Base-by-base conservation (phyloP, 2,329 filamentous ascomycete species). In the Pleurostoma richardsiae region DNA sequence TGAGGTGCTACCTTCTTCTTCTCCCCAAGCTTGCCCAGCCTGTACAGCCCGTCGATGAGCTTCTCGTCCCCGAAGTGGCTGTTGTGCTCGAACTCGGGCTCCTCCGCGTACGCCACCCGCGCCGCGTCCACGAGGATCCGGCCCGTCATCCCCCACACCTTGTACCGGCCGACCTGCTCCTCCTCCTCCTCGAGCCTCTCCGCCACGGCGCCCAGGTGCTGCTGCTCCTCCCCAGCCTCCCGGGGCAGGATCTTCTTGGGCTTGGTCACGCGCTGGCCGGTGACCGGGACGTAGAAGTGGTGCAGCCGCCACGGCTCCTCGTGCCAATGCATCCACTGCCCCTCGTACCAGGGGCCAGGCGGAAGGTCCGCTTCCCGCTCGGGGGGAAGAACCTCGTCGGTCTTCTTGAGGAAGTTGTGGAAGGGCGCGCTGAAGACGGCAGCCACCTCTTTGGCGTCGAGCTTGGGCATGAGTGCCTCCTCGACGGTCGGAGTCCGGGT, bases 111-210 rank as follows among this genome's bases (percentile, higher is more conserved):
- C 26, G 91, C 92, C 19, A 95, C 77, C 52, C 88, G 76, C 31
- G 92, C 91, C 4, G 87, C 86, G 67, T 97, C 92, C 4, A 96
- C 88, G 46, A 96, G 65, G 46, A 97, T 92, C 44, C 90, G 75
- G 3, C 90, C 92, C 45, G 92, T 97, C 89, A 97, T 92, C 11
- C 92, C 92, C 79, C 91, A 96, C 4, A 97, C 90, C 55, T 87
- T 83, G 67, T 94, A 96, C 36, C 86, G 74, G 3, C 72, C 71
- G 4, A 66, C 60, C 8, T 67, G 63, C 49, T 76, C 69, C 51
- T 70, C 60, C 41, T 70, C 71, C 52, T 76, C 71, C 48, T 79
- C 70, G 11, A 76, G 56, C 50, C 64, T 58, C 49, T 71, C 68
- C 4, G 65, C 66, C 41, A 72, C 59, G 41, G 69, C 65, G 44